Evolutionary conservation across 345 rosid genomes (phyloP).

Genomic region (Sisymbrium altissimum): DNA sequence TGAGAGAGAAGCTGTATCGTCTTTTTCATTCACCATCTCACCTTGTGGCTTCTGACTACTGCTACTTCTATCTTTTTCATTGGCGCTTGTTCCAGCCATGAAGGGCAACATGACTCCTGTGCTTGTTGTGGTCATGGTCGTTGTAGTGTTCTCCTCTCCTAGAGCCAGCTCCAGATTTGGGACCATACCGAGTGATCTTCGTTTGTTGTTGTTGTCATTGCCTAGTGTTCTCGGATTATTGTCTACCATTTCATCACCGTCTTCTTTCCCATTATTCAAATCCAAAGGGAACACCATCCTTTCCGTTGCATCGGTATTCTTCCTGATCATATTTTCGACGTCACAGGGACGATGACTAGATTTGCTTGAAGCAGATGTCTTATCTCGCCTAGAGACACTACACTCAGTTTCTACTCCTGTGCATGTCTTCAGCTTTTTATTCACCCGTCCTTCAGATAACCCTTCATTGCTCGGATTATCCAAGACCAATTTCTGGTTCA

Average conservation of each 20-base stretch:
- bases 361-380: no score
- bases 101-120: conserved; percentile 53
- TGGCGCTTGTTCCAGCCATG: conserved; percentile 29
- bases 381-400: no score
- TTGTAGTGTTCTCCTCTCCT: conserved; percentile 52
- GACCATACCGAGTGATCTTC: conserved; percentile 33
- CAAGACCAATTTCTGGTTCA: no score
- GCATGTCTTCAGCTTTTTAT: no score
- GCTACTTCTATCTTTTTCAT: conserved; percentile 36
- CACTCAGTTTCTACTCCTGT: no score
- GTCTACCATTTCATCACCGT: conserved; percentile 35
- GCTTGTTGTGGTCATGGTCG: not conserved
- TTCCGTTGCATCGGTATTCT: conserved; percentile 41
- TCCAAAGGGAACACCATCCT: conserved; percentile 70
- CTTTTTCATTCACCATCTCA: conserved; percentile 35
- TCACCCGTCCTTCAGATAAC: no score
- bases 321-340: conserved; percentile 40
- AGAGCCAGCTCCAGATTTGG: conserved; percentile 84
- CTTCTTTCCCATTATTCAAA: conserved; percentile 38
- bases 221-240: conserved; percentile 35
- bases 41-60: conserved; percentile 33
- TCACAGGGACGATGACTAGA: no score
- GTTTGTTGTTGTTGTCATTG: conserved; percentile 24
- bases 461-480: no score
- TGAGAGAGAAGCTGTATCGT: conserved; percentile 56